Percentiles rank a stretch among this genome's conserved stretches.
These are phyloP conservation scores for Pleurotus giganteus DNA, from an alignment of 768 basidiomycete species.

Conservation along the genomic window DNA sequence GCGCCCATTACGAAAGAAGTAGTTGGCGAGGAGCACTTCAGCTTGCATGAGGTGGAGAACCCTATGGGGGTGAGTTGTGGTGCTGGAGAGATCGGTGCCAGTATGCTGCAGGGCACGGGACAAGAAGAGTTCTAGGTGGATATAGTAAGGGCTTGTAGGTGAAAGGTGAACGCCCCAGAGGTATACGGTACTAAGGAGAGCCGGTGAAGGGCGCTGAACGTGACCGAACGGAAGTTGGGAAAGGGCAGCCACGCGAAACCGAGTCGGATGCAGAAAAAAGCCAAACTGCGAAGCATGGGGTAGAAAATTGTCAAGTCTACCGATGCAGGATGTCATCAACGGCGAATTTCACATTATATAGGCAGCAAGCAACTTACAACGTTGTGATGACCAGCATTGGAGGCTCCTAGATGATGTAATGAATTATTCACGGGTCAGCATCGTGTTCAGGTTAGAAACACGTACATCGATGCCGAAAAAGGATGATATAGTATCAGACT, in stretches of 20 bases:
- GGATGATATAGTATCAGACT: slow-evolving; percentile 27
- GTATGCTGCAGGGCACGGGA: slow-evolving; percentile 48
- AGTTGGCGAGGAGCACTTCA: slow-evolving; percentile 63
- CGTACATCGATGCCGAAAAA: slow-evolving; percentile 8
- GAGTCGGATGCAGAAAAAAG: slow-evolving; percentile 56
- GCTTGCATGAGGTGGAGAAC: slow-evolving; percentile 57
- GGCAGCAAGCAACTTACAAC: slow-evolving; percentile 27
- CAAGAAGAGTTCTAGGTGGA: slow-evolving; percentile 46
- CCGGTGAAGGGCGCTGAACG: slow-evolving; percentile 44
- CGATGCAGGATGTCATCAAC: not conserved
- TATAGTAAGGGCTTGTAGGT: slow-evolving; percentile 32
- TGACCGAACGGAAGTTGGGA: slow-evolving; percentile 48
- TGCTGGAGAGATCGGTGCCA: slow-evolving; percentile 34
- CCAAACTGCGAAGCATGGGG: slow-evolving; percentile 59
- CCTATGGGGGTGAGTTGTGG: slow-evolving; percentile 44
- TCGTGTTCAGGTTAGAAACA: not conserved
- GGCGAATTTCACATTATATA: slow-evolving; percentile 11
- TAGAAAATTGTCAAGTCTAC: slow-evolving; percentile 58
- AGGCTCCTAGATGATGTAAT: slow-evolving; percentile 32
- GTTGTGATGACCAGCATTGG: slow-evolving; percentile 32
- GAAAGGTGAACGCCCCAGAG: slow-evolving; percentile 55
- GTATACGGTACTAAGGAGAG: slow-evolving; percentile 46
- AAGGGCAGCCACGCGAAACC: slow-evolving; percentile 47
- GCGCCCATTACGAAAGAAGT: slow-evolving; percentile 59
- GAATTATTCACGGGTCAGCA: not conserved